These are phyloP conservation scores for Alternaria angustiovoidea DNA, from an alignment of 2,329 filamentous ascomycete species.

Conservation along the genomic window DNA sequence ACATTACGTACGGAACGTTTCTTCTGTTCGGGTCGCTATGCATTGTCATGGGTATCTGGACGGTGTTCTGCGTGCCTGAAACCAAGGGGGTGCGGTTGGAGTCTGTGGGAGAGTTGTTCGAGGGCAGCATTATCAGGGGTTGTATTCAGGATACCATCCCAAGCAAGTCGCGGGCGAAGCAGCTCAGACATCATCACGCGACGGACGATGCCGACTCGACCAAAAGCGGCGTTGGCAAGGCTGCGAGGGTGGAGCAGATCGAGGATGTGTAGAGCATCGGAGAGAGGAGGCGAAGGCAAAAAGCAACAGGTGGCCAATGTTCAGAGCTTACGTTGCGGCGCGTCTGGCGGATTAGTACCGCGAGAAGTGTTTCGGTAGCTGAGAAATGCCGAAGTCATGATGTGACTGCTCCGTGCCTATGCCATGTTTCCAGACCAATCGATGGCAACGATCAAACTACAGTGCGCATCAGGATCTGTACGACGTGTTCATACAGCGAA, in stretches of 20 bases:
- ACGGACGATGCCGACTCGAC: slow-evolving; percentile 42
- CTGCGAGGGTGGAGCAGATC: slow-evolving; percentile 38
- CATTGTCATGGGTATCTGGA: slow-evolving; percentile 54
- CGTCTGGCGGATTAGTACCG: slow-evolving; percentile 11
- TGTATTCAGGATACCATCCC: slow-evolving; percentile 52
- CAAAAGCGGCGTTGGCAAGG: slow-evolving; percentile 26
- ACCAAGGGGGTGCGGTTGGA: slow-evolving; percentile 56
- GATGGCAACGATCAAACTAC: neutral
- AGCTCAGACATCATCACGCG: slow-evolving; percentile 43
- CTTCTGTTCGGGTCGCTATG: slow-evolving; percentile 54
- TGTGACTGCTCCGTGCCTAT: slow-evolving; percentile 4
- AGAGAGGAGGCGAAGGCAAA: slow-evolving; percentile 12
- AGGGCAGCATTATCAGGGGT: slow-evolving; percentile 53
- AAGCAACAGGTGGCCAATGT: slow-evolving; percentile 10
- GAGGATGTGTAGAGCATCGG: slow-evolving; percentile 33
- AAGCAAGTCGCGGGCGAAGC: slow-evolving; percentile 46
- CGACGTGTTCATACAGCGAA: slow-evolving; percentile 27
- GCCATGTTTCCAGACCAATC: slow-evolving; percentile 1
- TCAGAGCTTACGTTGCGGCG: slow-evolving; percentile 15
- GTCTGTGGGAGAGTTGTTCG: slow-evolving; percentile 53
- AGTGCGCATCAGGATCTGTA: slow-evolving; percentile 17
- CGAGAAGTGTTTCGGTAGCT: slow-evolving; percentile 2
- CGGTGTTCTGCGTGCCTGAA: slow-evolving; percentile 54
- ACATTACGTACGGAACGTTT: slow-evolving; percentile 56
- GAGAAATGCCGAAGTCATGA: slow-evolving; percentile 7